These are phyloP conservation scores for Hypoxylon subgilvum DNA, from an alignment of 495 filamentous ascomycete genomes.

Conservation along the genomic window DNA sequence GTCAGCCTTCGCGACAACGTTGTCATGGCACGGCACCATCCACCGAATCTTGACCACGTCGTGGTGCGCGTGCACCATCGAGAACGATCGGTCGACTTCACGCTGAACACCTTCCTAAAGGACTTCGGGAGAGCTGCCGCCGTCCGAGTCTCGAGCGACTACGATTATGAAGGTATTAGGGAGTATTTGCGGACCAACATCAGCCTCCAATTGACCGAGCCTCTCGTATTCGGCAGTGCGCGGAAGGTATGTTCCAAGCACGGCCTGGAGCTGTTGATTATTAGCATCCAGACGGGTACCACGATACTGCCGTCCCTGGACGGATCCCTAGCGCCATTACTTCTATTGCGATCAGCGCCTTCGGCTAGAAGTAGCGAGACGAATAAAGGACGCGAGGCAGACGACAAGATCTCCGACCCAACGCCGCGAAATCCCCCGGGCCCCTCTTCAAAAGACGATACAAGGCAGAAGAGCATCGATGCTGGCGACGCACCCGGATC, in stretches of 20 bases:
- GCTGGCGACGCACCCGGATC: background rate
- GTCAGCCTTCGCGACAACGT: background rate
- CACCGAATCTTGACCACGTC: background rate
- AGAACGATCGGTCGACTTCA: background rate
- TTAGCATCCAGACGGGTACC: background rate
- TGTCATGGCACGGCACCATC: background rate
- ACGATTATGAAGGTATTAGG: background rate
- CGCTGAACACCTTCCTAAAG: background rate
- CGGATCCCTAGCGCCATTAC: background rate
- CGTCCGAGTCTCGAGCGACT: conserved; percentile 3
- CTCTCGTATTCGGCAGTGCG: background rate
- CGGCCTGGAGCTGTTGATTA: background rate
- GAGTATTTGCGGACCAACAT: background rate
- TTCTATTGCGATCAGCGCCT: background rate
- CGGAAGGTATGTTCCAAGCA: background rate
- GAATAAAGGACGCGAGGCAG: conserved; percentile 1
- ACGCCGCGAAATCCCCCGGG: background rate
- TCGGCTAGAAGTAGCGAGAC: background rate
- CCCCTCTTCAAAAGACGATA: background rate
- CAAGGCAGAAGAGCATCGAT: background rate
- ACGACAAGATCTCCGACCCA: background rate
- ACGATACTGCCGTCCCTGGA: background rate
- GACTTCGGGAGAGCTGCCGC: background rate
- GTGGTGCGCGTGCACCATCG: background rate
- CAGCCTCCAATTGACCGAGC: background rate